Evolutionary conservation across 2,329 filamentous ascomycete genomes (phyloP), one percentile per base, ranked within the genome.

Genomic region (Didymella arachidicola): DNA sequence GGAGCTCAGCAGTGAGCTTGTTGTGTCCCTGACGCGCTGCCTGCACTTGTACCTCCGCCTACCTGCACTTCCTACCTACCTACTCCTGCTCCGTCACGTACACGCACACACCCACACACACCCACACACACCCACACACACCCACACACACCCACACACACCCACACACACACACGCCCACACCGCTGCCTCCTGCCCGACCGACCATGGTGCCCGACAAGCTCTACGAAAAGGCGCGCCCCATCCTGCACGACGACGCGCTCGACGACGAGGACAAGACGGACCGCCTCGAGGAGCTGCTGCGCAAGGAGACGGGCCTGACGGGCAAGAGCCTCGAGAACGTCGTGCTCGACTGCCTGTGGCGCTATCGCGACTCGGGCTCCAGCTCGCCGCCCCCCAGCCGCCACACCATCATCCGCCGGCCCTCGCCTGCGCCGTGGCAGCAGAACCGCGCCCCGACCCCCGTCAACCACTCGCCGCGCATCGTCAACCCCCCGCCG

Each of bases 211-310:
- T 97, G 63, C 91, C 93, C 70, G 94, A 98, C 83, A 88, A 93
- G 69, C 88, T 94, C 55, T 96, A 96, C 82, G 93, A 97, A 70
- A 86, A 95, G 72, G 97, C 93, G 78, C 87, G 96, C 75, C 91
- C 92, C 51, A 86, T 97, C 73, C 86, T 99, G 64, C 89, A 95
- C 80, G 89, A 97, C 79, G 81, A 87, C 58, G 83, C 84, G 54
- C 83, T 97, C 61, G 92, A 96, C 70, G 95, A 98, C 64, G 95
- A 99, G 79, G 94, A 97, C 73, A 96, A 95, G 83, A 94, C 91
- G 47, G 94, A 98, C 79, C 91, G 87, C 79, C 83, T 97, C 52
- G 93, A 97, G 80, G 90, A 93, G 66, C 83, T 97, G 52, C 83
- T 98, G 70, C 89, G 88, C 78, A 89, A 88, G 68, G 88, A 93